Evolutionary conservation across 2,329 filamentous ascomycete genomes (phyloP).

Genomic region (Thelonectria blattea): DNA sequence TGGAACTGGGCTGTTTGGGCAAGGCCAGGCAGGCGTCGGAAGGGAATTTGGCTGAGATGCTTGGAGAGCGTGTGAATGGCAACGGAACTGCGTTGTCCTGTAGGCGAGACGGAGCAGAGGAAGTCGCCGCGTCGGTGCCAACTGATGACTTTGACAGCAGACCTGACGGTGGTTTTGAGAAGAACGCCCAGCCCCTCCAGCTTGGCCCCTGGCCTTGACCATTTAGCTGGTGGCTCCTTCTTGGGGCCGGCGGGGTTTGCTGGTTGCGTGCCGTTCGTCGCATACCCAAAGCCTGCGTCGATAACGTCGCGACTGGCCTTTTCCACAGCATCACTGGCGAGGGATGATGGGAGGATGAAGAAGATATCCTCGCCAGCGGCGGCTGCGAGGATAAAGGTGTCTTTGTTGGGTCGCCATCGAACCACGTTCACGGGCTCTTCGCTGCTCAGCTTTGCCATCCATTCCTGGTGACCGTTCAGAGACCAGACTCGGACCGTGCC

Average conservation of each 20-base stretch:
- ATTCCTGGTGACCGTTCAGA: conserved; percentile 86
- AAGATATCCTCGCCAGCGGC: conserved; percentile 85
- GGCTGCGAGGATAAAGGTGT: conserved; percentile 81
- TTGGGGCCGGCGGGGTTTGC: conserved; percentile 61
- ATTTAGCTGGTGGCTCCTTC: conserved; percentile 80
- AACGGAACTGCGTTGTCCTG: conserved; percentile 78
- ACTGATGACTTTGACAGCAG: conserved; percentile 83
- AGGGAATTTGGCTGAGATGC: conserved; percentile 93
- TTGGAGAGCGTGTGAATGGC: conserved; percentile 95
- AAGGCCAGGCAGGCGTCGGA: conserved; percentile 76
- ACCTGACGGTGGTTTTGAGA: conserved; percentile 79
- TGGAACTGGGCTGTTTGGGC: conserved; percentile 94
- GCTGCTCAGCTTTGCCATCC: conserved; percentile 78
- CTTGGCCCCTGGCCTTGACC: conserved; percentile 77
- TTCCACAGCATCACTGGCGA: conserved; percentile 76
- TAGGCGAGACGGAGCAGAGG: conserved; percentile 87
- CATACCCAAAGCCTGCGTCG: conserved; percentile 92
- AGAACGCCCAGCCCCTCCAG: conserved; percentile 81
- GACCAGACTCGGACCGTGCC: conserved; percentile 93
- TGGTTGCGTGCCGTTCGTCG: conserved; percentile 68
- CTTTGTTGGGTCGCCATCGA: conserved; percentile 85
- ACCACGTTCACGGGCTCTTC: conserved; percentile 85
- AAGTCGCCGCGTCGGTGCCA: conserved; percentile 97
- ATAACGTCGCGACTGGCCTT: conserved; percentile 76
- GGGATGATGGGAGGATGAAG: conserved; percentile 78